Conservation (phyloP, 2,329 filamentous ascomycete species). For the Periconia digitata region DNA sequence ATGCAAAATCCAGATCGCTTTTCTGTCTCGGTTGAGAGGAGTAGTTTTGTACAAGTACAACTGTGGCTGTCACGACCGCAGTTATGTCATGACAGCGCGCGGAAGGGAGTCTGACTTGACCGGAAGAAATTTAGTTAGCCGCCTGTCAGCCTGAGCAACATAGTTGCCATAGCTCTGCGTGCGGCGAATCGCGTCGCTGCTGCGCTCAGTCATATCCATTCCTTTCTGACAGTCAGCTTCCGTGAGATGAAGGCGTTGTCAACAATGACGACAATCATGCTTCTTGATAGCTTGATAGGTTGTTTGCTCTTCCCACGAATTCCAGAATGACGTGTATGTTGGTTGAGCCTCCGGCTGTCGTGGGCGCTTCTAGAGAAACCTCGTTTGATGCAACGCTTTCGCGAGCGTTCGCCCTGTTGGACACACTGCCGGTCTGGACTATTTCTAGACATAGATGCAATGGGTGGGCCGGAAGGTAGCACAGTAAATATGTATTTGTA, state of each 20-base stretch:
- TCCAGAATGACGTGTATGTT: too few species aligned
- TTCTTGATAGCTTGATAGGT: background rate
- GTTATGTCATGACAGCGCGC: background rate
- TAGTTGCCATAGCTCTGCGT: too few species aligned
- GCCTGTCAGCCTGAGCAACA: too few species aligned
- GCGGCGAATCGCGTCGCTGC: too few species aligned
- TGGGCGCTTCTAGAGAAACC: background rate
- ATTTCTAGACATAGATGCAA: background rate
- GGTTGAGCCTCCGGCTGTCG: too few species aligned
- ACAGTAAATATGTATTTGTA: conserved; percentile 2
- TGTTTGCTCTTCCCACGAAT: background rate
- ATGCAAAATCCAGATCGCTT: background rate
- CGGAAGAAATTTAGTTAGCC: too few species aligned
- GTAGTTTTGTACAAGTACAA: background rate
- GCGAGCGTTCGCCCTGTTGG: background rate
- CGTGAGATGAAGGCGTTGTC: background rate
- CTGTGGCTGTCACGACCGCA: background rate
- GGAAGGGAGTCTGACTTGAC: background rate
- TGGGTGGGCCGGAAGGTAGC: background rate
- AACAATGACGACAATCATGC: background rate
- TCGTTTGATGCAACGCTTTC: background rate
- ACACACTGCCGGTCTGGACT: background rate
- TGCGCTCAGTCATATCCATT: too few species aligned
- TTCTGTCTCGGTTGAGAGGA: background rate
- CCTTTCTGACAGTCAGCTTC: background rate